Percentiles rank a stretch among this genome's conserved stretches.
Conservation (phyloP, 805 yeast species). For the Lipomyces chichibuensis region DNA sequence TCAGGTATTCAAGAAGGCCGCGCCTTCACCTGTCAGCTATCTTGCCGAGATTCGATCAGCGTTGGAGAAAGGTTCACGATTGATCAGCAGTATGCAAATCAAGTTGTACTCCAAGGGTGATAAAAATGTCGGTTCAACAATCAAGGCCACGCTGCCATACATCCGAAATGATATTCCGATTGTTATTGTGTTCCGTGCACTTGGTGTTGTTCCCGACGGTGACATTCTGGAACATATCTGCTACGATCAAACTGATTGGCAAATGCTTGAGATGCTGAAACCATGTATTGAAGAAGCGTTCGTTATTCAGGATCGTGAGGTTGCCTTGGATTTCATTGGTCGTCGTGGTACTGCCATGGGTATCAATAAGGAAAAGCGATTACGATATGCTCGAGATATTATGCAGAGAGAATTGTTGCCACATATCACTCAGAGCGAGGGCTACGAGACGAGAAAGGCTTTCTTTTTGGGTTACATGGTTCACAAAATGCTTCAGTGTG, state of each 20-base stretch:
- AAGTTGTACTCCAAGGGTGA: constrained; percentile 82
- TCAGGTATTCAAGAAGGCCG: constrained; percentile 96
- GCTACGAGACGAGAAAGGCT: constrained; percentile 95
- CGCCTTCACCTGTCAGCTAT: constrained; percentile 94
- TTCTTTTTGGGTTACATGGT: constrained; percentile 98
- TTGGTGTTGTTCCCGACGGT: constrained; percentile 99
- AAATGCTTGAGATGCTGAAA: constrained; percentile 97
- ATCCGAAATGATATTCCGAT: constrained; percentile 96
- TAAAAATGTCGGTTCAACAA: constrained; percentile 72
- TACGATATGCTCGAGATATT: constrained; percentile 95
- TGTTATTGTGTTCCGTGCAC: constrained; percentile 94
- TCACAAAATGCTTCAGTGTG: constrained; percentile 90
- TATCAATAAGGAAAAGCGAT: constrained; percentile 95
- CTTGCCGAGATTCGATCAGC: constrained; percentile 97
- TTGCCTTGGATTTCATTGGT: constrained; percentile 96
- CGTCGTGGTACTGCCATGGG: constrained; percentile 98
- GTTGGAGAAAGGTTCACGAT: constrained; percentile 93
- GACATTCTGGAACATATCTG: constrained; percentile 97
- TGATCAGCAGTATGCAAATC: constrained; percentile 91
- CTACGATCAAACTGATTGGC: constrained; percentile 98
- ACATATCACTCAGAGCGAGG: constrained; percentile 95
- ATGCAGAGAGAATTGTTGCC: constrained; percentile 95
- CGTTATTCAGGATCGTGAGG: constrained; percentile 96
- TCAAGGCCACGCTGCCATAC: constrained; percentile 94
- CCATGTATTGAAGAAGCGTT: constrained; percentile 99